Evolutionary conservation across 1,139 yeast species (phyloP), one percentile per base, ranked within the genome.

Genomic region (Hyphopichia buzzinii): DNA sequence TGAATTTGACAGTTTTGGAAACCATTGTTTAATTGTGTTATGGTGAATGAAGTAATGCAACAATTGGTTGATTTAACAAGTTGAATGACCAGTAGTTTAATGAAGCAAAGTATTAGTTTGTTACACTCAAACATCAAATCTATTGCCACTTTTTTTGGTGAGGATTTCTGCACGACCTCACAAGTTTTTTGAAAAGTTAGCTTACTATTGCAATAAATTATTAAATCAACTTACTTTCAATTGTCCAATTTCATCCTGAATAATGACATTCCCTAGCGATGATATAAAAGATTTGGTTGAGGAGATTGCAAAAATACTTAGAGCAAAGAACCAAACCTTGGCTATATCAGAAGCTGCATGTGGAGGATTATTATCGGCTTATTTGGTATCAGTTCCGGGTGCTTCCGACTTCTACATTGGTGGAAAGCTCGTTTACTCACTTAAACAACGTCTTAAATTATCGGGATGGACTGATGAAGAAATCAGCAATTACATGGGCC

Each of bases 271-370:
- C 50, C 92, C 92, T 11, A 87, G 90, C 2, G 55, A 57, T 8
- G 78, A 75, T 21, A 64, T 83, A 5, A 56, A 65, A 31, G 52
- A 46, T 15, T 61, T 80, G 11, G 88, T 84, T 4, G 49, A 54
- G 4, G 64, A 68, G 49, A 84, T 86, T 30, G 82, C 94, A 0
- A 57, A 56, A 28, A 64, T 80, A 10, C 67, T 86, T 29, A 59
- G 76, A 22, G 53, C 59, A 11, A 64, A 80, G 16, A 61, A 71
- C 5, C 81, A 81, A 52, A 84, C 95, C 0, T 63, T 87, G 30
- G 85, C 94, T 1, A 81, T 85, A 3, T 80, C 90, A 4, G 96
- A 87, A 53, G 89, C 94, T 8, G 95, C 95, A 0, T 87, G 96
- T 58, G 96, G 96, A 8, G 96, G 96, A 0, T 69, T 87, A 21